Percentiles rank a stretch among this genome's conserved stretches.
These are phyloP conservation scores for Taxillus chinensis DNA, from an alignment of 164 flowering plant species.

Conservation along the genomic window DNA sequence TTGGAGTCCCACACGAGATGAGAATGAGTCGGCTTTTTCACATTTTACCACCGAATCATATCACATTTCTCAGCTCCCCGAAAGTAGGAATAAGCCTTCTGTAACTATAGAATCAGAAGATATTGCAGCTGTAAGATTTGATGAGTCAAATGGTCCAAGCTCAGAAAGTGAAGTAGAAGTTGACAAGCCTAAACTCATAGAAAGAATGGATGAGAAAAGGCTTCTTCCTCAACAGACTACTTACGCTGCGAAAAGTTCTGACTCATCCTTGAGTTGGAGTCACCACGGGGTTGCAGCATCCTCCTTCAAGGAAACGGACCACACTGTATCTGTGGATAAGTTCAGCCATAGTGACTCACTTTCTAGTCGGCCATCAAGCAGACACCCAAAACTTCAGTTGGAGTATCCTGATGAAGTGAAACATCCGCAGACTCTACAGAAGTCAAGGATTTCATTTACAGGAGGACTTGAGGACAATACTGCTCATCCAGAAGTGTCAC, in stretches of 20 bases:
- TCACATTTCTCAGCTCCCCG: constrained; percentile 18
- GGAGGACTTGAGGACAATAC: constrained; percentile 12
- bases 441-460: constrained; percentile 10
- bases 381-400: constrained; percentile 5
- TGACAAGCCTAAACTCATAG: constrained; percentile 11
- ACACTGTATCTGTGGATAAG: constrained; percentile 8
- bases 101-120: constrained; percentile 24
- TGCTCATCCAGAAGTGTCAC: constrained; percentile 1
- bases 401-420: constrained; percentile 12
- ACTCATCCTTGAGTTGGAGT: background rate
- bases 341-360: constrained; percentile 5
- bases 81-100: constrained; percentile 9
- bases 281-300: constrained; percentile 11
- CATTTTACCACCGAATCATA: constrained; percentile 9
- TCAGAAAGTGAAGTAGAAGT: constrained; percentile 49
- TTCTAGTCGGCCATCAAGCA: constrained; percentile 5
- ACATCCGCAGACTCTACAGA: constrained; percentile 5
- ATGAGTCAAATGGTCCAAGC: constrained; percentile 43
- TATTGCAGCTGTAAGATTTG: constrained; percentile 31
- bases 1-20: constrained; percentile 16
- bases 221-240: constrained; percentile 9
- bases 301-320: constrained; percentile 8
- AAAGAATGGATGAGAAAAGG: constrained; percentile 2
- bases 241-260: background rate
- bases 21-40: constrained; percentile 11